These are phyloP conservation scores for Picea abies DNA, from an alignment of 83 land plant genomes.

Conservation along the genomic window DNA sequence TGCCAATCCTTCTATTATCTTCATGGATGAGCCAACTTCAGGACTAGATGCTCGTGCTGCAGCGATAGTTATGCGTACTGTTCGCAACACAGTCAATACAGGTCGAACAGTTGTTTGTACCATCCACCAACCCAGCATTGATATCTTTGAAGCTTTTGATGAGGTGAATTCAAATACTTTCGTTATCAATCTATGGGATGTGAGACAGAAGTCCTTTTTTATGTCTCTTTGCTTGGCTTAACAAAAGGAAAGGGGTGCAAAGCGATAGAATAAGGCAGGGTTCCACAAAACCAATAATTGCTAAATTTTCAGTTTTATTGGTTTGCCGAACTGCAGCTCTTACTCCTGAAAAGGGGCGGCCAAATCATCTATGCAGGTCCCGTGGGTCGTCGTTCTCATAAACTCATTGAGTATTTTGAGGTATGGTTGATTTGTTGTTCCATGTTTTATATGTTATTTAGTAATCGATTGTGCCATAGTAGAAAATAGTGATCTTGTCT, in stretches of 20 bases:
- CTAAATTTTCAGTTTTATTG: too few relatives aligned
- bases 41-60: too few relatives aligned
- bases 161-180: constrained; percentile 9
- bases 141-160: constrained; percentile 8
- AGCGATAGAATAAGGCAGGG: background rate
- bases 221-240: too few relatives aligned
- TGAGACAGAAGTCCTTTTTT: background rate
- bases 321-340: too few relatives aligned
- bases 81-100: constrained; percentile 27
- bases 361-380: constrained; percentile 33
- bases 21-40: too few relatives aligned
- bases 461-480: background rate
- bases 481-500: background rate
- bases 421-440: too few relatives aligned
- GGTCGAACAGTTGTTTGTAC: background rate
- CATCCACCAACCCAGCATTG: too few relatives aligned
- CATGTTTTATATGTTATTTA: background rate
- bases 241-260: background rate
- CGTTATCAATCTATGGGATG: background rate
- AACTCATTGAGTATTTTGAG: background rate
- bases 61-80: too few relatives aligned
- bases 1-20: background rate
- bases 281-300: too few relatives aligned
- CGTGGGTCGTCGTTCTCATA: constrained; percentile 31
- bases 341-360: background rate